Percentiles rank a stretch among this genome's conserved stretches.
Evolutionary conservation across 352 stramenopile species (phyloP).

Genomic region (Globisporangium rhizosaccharum): DNA sequence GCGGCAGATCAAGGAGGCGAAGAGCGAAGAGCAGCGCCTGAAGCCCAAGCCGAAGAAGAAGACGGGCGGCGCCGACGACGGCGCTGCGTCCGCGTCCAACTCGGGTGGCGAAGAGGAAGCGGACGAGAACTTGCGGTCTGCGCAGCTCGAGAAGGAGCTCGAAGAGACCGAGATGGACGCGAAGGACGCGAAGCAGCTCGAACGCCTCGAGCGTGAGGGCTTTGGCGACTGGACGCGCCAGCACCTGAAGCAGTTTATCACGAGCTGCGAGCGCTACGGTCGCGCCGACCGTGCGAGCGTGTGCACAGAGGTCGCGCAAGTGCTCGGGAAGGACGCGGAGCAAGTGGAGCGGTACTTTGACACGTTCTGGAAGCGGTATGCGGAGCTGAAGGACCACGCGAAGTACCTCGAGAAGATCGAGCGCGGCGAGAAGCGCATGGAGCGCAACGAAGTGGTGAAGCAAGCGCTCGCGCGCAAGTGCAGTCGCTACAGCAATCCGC

Average conservation of each 20-base stretch:
- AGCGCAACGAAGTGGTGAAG: constrained; percentile 94
- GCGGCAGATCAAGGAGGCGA: constrained; percentile 81
- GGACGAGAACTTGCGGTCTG: constrained; percentile 44
- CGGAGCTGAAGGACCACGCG: constrained; percentile 88
- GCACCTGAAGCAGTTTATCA: constrained; percentile 88
- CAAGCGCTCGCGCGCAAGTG: constrained; percentile 95
- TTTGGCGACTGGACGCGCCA: constrained; percentile 95
- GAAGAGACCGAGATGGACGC: constrained; percentile 70
- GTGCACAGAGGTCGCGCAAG: constrained; percentile 85
- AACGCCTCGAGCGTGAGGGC: constrained; percentile 79
- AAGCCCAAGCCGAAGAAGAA: constrained; percentile 77
- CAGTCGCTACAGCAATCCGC: constrained; percentile 91
- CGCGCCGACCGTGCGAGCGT: constrained; percentile 89
- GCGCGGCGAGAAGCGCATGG: constrained; percentile 94
- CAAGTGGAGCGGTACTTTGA: constrained; percentile 95
- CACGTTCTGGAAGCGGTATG: constrained; percentile 93
- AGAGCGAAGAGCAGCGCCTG: constrained; percentile 68
- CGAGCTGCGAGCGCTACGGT: constrained; percentile 92
- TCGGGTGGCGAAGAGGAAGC: constrained; percentile 54
- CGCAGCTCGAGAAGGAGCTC: constrained; percentile 75
- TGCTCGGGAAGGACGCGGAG: constrained; percentile 87
- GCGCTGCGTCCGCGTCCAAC: constrained; percentile 38
- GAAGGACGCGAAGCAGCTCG: constrained; percentile 60
- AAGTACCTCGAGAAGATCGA: constrained; percentile 96
- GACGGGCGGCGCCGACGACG: constrained; percentile 43